Percentiles rank a stretch among this genome's conserved stretches.
Evolutionary conservation across 2,329 filamentous ascomycete species (phyloP).

Genomic region (Ceratocystis huliohia): DNA sequence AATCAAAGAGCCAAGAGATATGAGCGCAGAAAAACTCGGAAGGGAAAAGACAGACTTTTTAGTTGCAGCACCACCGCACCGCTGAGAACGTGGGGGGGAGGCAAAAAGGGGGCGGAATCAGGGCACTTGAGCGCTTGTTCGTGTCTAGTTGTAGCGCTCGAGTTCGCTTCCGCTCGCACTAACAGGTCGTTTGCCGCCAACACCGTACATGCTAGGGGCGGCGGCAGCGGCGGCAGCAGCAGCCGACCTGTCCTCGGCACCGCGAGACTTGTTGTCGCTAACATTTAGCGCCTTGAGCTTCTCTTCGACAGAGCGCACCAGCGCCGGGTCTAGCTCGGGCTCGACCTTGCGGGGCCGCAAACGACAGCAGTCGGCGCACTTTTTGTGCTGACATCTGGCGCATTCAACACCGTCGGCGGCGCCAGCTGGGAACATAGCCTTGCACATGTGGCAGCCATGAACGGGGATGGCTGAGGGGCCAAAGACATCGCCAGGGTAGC

Average conservation of each 20-base stretch:
- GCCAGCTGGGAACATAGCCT: constrained; percentile 40
- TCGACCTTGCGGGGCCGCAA: constrained; percentile 48
- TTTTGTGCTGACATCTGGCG: constrained; percentile 46
- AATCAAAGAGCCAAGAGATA: neutral
- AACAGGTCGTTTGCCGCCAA: neutral
- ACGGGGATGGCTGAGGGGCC: constrained; percentile 39
- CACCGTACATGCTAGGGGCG: no score
- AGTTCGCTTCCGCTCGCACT: neutral
- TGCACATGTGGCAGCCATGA: constrained; percentile 51
- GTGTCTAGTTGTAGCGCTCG: neutral
- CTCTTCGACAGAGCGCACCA: constrained; percentile 44
- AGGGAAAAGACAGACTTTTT: neutral
- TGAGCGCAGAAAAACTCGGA: neutral
- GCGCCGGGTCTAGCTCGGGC: constrained; percentile 47
- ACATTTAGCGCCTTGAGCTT: constrained; percentile 38
- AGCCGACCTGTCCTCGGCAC: neutral
- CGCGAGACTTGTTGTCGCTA: neutral
- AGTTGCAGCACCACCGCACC: neutral
- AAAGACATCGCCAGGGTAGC: constrained; percentile 55
- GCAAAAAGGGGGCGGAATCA: neutral
- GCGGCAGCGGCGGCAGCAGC: neutral
- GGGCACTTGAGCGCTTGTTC: neutral
- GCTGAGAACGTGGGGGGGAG: neutral
- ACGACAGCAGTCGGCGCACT: constrained; percentile 47
- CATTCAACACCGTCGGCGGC: constrained; percentile 44